Conservation (phyloP, 768 basidiomycete species). For the Neoboletus magnificus region DNA sequence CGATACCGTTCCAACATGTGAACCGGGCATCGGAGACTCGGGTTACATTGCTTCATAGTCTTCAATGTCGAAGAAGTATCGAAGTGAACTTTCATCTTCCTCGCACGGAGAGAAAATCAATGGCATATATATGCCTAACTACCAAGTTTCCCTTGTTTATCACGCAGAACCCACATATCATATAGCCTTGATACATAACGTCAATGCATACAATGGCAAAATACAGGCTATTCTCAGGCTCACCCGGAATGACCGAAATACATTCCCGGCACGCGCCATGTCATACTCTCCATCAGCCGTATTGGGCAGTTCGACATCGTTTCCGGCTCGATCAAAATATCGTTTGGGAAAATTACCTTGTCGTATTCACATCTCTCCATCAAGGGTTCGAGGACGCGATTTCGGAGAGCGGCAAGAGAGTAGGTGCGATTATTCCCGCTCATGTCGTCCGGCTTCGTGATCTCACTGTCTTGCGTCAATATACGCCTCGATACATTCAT, state of each 20-base stretch:
- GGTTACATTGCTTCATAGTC: conserved; percentile 33
- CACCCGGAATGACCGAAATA: conserved; percentile 37
- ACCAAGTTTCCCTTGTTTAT: conserved; percentile 14
- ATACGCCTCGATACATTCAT: conserved; percentile 18
- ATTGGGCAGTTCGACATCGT: conserved; percentile 38
- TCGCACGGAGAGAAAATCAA: too few relatives aligned
- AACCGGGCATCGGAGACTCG: conserved; percentile 42
- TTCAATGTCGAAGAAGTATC: conserved; percentile 39
- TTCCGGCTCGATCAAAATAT: conserved; percentile 41
- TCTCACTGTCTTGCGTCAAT: conserved; percentile 8
- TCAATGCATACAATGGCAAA: neutral
- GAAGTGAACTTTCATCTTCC: neutral
- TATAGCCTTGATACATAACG: conserved; percentile 12
- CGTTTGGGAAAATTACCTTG: conserved; percentile 42
- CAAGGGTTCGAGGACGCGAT: conserved; percentile 42
- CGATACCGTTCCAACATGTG: conserved; percentile 47
- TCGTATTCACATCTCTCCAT: conserved; percentile 35
- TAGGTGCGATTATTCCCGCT: neutral
- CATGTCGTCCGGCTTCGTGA: conserved; percentile 11
- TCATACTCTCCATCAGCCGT: conserved; percentile 40
- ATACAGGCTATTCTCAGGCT: conserved; percentile 12
- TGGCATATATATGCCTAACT: conserved; percentile 12
- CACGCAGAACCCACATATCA: conserved; percentile 25
- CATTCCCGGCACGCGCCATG: conserved; percentile 42
- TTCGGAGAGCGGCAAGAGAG: conserved; percentile 32